Conservation (phyloP, 306 rosid species). For the Prunus dulcis region DNA sequence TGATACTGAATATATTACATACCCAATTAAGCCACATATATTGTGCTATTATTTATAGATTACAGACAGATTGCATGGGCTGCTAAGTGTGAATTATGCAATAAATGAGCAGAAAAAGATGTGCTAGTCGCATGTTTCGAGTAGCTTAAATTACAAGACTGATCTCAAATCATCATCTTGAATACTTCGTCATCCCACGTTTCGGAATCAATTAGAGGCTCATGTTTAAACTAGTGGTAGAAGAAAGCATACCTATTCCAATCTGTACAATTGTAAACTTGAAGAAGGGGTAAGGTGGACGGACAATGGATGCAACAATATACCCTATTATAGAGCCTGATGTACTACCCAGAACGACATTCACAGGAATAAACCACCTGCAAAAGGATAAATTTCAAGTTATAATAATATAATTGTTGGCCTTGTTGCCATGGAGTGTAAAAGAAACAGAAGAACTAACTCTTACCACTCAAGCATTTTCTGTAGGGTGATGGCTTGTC, state of each 20-base stretch:
- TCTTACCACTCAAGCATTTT: slow-evolving; percentile 86
- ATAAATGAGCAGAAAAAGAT: no score
- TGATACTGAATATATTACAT: no score
- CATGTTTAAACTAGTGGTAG: not conserved
- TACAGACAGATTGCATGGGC: no score
- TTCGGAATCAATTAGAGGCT: no score
- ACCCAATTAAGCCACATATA: no score
- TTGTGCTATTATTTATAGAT: no score
- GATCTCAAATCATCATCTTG: no score
- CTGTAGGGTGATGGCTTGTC: slow-evolving; percentile 74
- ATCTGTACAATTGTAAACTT: slow-evolving; percentile 83
- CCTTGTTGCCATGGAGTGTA: not conserved
- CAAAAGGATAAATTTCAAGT: slow-evolving; percentile 16
- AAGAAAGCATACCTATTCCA: slow-evolving; percentile 71
- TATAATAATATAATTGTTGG: not conserved
- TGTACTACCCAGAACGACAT: slow-evolving; percentile 66
- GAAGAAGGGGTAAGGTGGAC: slow-evolving; percentile 93
- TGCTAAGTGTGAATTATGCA: no score
- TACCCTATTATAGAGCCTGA: slow-evolving; percentile 87
- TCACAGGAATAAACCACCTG: slow-evolving; percentile 98
- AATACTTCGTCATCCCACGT: no score
- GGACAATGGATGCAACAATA: slow-evolving; percentile 61
- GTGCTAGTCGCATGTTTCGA: no score
- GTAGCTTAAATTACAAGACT: not conserved
- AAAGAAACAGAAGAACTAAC: not conserved